phyloP scores from a whole-genome alignment of 2,329 filamentous ascomycete genomes.

The Endoconidiophora polonica region DNA sequence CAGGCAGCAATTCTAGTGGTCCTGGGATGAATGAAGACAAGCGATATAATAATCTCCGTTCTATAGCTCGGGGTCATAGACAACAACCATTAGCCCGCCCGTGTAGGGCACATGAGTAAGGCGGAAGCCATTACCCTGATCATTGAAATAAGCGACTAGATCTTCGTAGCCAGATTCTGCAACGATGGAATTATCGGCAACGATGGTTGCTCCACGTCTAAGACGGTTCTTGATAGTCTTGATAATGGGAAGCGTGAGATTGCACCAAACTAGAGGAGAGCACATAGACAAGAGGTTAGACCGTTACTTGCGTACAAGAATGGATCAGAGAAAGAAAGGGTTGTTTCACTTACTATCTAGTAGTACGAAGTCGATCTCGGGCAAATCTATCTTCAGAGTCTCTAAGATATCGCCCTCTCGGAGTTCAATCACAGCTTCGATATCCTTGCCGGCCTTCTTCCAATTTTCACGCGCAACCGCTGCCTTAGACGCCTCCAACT shows the following conservation, averaged over 20 bases:
- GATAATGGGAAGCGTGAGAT: slow-evolving; percentile 35
- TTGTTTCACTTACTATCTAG: slow-evolving; percentile 37
- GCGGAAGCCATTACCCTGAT: slow-evolving; percentile 31
- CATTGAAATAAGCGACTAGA: slow-evolving; percentile 28
- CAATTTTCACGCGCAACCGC: slow-evolving; percentile 34
- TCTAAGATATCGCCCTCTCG: slow-evolving; percentile 40
- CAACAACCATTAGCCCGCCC: slow-evolving; percentile 19
- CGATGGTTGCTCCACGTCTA: slow-evolving; percentile 29
- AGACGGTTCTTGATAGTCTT: slow-evolving; percentile 29
- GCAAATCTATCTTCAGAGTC: slow-evolving; percentile 30
- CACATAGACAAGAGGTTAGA: not conserved
- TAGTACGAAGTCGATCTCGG: slow-evolving; percentile 37
- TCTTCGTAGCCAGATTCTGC: slow-evolving; percentile 27
- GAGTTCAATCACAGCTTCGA: slow-evolving; percentile 36
- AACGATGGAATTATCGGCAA: slow-evolving; percentile 31
- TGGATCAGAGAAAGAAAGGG: too few species aligned
- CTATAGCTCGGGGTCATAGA: slow-evolving; percentile 13
- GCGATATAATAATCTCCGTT: not conserved
- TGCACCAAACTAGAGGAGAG: slow-evolving; percentile 32
- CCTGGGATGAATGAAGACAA: too few species aligned
- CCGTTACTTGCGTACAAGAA: not conserved
- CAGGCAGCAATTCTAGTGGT: too few species aligned
- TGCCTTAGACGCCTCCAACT: slow-evolving; percentile 40
- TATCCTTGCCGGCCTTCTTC: slow-evolving; percentile 30
- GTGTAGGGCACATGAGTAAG: slow-evolving; percentile 21